Base-by-base conservation (phyloP, 192 early-diverging fungal species). In the Jimgerdemannia lactiflua region DNA sequence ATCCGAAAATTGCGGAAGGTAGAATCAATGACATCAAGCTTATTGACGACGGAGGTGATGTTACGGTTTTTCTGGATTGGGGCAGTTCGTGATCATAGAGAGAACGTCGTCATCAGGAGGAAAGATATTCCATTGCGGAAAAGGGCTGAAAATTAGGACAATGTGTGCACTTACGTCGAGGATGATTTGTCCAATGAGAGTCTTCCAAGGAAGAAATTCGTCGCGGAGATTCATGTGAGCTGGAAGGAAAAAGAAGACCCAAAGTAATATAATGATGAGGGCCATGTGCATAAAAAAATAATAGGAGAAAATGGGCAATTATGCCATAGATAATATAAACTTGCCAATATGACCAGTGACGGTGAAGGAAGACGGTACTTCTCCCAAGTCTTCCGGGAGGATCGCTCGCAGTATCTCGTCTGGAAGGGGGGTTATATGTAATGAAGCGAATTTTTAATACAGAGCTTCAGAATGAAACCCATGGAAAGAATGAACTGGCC, bases 171-270 rank as follows among this genome's bases (percentile, higher is more conserved):
- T 77, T 85, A 94, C 93, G 87, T 99, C 96, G 79, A 99, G 82
- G 49, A 99, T 91, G 3, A 99, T 91, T 85, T 99, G 90, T 9
- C 97, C 97, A 78, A 99, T 97, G 43, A 99, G 76, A 9, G 82
- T 72, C 78, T 97, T 97, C 86, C 93, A 99, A 10, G 96, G 96
- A 8, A 92, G 80, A 64, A 92, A 92, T 79, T 97, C 91, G 39
- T 96, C 94, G 64, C 96, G 91, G 67, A 99, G 79, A 80, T 99
- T 99, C 88, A 99, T 90, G 76, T 99, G 98, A 3, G 97, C 94
- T 93, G 66, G 7, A 54, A 59, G 14, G 49, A 14, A 10, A 14
- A 14, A 59, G 0, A 10, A 59, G 8, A 67, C 19, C 69, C 39
- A 54, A n/a, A 70, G 20, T 74, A 64, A 73, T 43, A 8, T 71